phyloP scores from a whole-genome alignment of 441 rosid genomes.

The Viola pubescens region DNA sequence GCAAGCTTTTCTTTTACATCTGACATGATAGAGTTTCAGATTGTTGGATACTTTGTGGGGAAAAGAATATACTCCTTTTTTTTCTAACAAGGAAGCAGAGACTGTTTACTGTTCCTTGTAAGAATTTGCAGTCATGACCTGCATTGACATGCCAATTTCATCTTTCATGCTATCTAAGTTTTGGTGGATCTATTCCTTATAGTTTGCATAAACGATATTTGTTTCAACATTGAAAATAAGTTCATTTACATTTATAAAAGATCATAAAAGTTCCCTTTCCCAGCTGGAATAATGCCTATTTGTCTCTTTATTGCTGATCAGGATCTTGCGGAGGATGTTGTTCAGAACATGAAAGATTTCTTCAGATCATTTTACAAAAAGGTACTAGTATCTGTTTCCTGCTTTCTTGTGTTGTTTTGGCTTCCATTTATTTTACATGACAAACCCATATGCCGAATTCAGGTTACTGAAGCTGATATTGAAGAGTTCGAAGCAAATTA shows the following conservation, averaged over 20 bases:
- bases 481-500: slow-evolving; percentile 84
- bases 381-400: slow-evolving; percentile 30
- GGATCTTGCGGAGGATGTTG: slow-evolving; percentile 77
- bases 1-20: neutral
- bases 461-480: slow-evolving; percentile 85
- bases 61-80: neutral
- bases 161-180: neutral
- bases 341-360: slow-evolving; percentile 58
- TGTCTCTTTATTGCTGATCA: slow-evolving; percentile 24
- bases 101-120: neutral
- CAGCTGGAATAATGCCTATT: neutral
- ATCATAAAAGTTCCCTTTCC: neutral
- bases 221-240: neutral
- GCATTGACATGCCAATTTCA: neutral
- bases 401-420: slow-evolving; percentile 5
- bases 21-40: neutral
- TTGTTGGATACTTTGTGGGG: neutral
- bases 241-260: neutral
- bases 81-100: neutral
- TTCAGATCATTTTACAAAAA: slow-evolving; percentile 68
- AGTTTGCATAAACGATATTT: neutral
- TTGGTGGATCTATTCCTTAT: neutral
- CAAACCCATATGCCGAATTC: slow-evolving; percentile 12
- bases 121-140: neutral
- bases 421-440: neutral